Base-by-base conservation (phyloP, 2,329 filamentous ascomycete genomes). In the Fusarium veterinarium region DNA sequence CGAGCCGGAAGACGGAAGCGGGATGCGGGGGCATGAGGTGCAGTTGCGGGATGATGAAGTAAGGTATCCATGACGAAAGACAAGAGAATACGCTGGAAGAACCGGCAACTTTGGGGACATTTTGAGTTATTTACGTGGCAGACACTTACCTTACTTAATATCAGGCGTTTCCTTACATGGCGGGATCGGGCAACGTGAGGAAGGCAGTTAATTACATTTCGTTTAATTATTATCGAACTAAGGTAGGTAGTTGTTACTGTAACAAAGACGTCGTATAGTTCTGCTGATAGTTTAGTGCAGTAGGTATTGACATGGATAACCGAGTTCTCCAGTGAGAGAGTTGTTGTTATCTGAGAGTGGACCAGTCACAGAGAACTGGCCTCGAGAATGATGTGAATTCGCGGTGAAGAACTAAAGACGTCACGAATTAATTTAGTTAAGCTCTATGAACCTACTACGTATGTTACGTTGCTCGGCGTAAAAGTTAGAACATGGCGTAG, bases 1-100 rank as follows among this genome's bases (percentile, higher is more conserved):
- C 69, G 62, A 68, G 57, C 59, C 69, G 72, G 72, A 62, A 69
- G 31, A 52, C 71, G 71, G 63, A 69, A 64, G 67, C 67, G 59
- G 67, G 70, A 60, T 23, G 67, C 70, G 66, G 52, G 45, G 42
- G n/a, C 38, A 56, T 41, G 52, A 55, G 30, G 13, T 66, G 67
- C 35, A 48, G 41, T 13, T 57, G 44, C 44, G 51, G 57, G 64
- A 67, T 60, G 67, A 48, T 58, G 57, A 41, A 45, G 56, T 28
- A 40, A 38, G 35, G 46, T 44, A 55, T 59, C 45, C 44, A 61
- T 74, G 72, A 74, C 72, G 72, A 74, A 74, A 61, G 71, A 69
- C 71, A 72, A 72, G 68, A 72, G 46, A 60, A 67, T 48, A 51
- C 12, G 37, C 41, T 67, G 68, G 55, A 64, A 67, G 41, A 67